Conservation (phyloP, 2,329 filamentous ascomycete species). For the Nakataea oryzae region DNA sequence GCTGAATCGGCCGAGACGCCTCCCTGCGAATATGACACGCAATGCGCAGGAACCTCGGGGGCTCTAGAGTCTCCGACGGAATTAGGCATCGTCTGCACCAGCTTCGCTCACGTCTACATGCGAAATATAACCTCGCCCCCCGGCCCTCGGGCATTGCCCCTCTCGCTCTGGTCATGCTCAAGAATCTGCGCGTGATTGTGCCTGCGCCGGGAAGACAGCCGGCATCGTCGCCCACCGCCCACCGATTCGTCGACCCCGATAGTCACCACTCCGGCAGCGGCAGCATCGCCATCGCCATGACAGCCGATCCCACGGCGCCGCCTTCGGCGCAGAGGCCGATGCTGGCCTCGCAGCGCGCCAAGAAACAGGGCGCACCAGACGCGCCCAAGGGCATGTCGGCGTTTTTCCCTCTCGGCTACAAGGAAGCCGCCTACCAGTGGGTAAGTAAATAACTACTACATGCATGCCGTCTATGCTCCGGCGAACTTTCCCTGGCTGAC, state of each 20-base stretch:
- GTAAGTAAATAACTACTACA: conserved; percentile 33
- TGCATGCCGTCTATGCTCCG: background rate
- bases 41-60: background rate
- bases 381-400: conserved; percentile 30
- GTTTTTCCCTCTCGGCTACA: conserved; percentile 82
- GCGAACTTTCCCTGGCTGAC: background rate
- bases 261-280: background rate
- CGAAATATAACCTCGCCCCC: background rate
- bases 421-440: conserved; percentile 88
- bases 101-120: background rate
- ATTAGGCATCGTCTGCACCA: background rate
- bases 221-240: background rate
- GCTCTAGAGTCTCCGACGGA: background rate
- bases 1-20: background rate
- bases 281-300: background rate
- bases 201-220: background rate
- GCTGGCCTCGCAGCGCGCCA: conserved; percentile 12
- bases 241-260: background rate
- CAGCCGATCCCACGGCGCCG: background rate
- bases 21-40: background rate
- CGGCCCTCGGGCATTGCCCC: too few relatives aligned
- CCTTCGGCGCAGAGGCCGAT: conserved; percentile 10
- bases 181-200: conserved; percentile 2
- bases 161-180: conserved; percentile 7
- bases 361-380: background rate